Evolutionary conservation across 2,329 filamentous ascomycete species (phyloP).

Genomic region (Trichoderma koningii): DNA sequence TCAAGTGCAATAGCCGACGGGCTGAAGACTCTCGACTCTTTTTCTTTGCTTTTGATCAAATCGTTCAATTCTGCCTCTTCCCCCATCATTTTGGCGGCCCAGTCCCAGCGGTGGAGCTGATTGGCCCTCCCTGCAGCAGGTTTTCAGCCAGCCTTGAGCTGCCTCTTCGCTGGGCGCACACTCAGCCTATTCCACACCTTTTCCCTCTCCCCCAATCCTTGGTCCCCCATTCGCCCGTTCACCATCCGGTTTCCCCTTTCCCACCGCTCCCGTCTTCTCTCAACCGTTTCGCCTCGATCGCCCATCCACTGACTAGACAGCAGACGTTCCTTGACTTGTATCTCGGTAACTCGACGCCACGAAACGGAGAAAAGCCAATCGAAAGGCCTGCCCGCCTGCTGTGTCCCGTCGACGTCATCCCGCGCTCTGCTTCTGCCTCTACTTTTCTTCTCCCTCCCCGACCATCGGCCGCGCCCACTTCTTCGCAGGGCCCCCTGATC

Average conservation of each 20-base stretch:
- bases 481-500: constrained; percentile 15
- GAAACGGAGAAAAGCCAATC: no score
- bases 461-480: constrained; percentile 15
- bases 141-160: constrained; percentile 15
- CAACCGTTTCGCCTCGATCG: no score
- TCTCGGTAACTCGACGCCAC: no score
- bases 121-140: constrained; percentile 16
- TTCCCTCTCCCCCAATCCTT: not conserved
- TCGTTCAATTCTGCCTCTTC: no score
- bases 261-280: not conserved
- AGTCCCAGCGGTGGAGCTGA: constrained; percentile 6
- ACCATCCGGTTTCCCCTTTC: not conserved
- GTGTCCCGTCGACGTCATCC: constrained; percentile 26
- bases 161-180: no score
- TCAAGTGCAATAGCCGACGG: constrained; percentile 22
- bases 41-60: not conserved
- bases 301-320: no score
- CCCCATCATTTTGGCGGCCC: constrained; percentile 6
- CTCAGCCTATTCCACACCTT: no score
- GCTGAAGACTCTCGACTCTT: not conserved
- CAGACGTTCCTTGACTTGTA: no score
- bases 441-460: not conserved
- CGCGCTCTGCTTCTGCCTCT: constrained; percentile 4
- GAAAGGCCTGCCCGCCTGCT: no score
- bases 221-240: not conserved